Conservation (phyloP, 805 yeast genomes). For the Pichia scutulata region DNA sequence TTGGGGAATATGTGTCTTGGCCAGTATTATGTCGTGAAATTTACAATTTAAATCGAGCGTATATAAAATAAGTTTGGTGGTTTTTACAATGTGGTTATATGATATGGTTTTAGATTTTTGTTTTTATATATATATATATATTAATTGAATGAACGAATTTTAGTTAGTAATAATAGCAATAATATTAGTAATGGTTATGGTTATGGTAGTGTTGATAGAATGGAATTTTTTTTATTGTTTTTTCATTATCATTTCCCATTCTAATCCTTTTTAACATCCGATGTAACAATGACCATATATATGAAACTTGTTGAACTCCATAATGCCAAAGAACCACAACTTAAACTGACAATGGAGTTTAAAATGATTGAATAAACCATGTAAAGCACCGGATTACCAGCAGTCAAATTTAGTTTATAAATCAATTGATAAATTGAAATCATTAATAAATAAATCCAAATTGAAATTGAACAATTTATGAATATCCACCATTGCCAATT, state of each 20-base stretch:
- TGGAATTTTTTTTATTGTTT: too few relatives aligned
- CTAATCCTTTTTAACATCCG: background rate
- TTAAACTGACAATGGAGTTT: constrained; percentile 53
- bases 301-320: constrained; percentile 61
- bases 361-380: constrained; percentile 65
- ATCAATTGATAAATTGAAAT: constrained; percentile 64
- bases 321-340: constrained; percentile 71
- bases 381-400: constrained; percentile 60
- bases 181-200: too few relatives aligned
- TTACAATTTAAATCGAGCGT: constrained; percentile 64
- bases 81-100: background rate
- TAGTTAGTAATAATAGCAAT: too few relatives aligned
- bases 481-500: constrained; percentile 82
- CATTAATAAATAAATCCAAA: constrained; percentile 61
- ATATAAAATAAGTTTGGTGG: constrained; percentile 37
- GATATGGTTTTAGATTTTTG: background rate
- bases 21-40: constrained; percentile 78
- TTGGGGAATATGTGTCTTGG: constrained; percentile 75
- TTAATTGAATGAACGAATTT: too few relatives aligned
- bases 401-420: constrained; percentile 51
- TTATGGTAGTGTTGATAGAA: too few relatives aligned
- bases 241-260: too few relatives aligned
- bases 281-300: constrained; percentile 19
- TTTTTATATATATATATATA: background rate
- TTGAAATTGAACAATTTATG: constrained; percentile 55